Percentiles rank a stretch among this genome's conserved stretches.
These are phyloP conservation scores for Candida sakaeoensis DNA, from an alignment of 805 yeast species.

Conservation along the genomic window DNA sequence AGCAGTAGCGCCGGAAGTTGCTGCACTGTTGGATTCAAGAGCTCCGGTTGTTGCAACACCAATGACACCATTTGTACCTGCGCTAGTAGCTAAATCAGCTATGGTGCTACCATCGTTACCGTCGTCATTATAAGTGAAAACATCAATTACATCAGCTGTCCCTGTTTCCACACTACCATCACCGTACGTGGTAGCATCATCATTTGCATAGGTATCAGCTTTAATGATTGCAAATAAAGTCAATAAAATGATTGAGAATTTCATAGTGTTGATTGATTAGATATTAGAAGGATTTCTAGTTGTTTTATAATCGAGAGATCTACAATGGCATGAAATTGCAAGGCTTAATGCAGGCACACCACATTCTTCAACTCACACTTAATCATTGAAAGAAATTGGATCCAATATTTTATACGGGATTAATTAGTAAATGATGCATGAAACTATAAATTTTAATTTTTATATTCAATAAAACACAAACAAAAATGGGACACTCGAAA, in stretches of 20 bases:
- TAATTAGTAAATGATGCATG: background rate
- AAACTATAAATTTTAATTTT: too few relatives aligned
- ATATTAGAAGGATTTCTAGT: background rate
- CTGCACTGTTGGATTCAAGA: background rate
- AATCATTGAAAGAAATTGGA: too few relatives aligned
- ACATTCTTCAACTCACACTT: too few relatives aligned
- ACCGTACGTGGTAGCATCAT: background rate
- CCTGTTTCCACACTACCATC: background rate
- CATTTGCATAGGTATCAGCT: slow-evolving; percentile 2
- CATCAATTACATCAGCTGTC: background rate
- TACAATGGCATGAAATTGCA: background rate
- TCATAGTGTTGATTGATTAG: background rate
- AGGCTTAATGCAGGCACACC: background rate
- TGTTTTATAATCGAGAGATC: background rate
- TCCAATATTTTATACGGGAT: background rate
- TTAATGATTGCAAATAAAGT: background rate
- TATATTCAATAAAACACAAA: too few relatives aligned
- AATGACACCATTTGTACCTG: background rate
- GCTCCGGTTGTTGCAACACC: background rate
- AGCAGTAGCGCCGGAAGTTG: slow-evolving; percentile 2
- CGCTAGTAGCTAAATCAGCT: background rate
- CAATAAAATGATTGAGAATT: slow-evolving; percentile 1
- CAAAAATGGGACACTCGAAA: too few relatives aligned
- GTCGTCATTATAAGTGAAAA: background rate
- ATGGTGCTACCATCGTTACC: background rate